Percentiles rank a stretch among this genome's conserved stretches.
phyloP scores from a whole-genome alignment of 139 green algal genomes.

The Auxenochlorella pyrenoidosa region DNA sequence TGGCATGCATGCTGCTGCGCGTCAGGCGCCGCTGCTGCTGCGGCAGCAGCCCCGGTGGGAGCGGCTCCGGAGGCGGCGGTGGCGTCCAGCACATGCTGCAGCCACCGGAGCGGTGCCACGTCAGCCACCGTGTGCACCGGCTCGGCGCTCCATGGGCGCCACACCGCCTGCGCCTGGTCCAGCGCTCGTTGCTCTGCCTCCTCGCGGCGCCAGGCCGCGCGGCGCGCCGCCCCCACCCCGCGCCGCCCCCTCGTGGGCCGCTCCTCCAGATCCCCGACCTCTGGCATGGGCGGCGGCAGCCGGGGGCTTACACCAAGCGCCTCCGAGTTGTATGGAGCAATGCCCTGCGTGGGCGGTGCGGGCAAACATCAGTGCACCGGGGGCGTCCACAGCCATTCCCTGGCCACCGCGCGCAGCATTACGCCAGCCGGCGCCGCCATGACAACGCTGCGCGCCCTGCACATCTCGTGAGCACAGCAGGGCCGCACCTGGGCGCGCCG shows the following conservation, averaged over 20 bases:
- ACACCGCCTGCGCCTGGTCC: not conserved
- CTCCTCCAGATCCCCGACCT: not conserved
- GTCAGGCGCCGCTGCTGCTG: not conserved
- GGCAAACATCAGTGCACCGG: not conserved
- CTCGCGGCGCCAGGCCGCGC: not conserved
- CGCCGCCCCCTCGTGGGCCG: not conserved
- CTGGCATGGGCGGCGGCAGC: constrained; percentile 6
- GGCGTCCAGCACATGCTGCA: constrained; percentile 6
- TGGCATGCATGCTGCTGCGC: too few species aligned
- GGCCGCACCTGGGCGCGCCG: constrained; percentile 12
- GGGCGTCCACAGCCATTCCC: too few species aligned
- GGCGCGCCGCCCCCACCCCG: not conserved
- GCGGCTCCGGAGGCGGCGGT: too few species aligned
- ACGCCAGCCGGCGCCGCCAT: too few species aligned
- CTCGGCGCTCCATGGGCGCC: constrained; percentile 13
- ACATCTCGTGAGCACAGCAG: not conserved
- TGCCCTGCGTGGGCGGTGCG: not conserved
- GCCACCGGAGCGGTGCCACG: constrained; percentile 35
- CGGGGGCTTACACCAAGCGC: constrained; percentile 20
- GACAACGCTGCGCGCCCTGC: too few species aligned
- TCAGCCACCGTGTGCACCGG: constrained; percentile 33
- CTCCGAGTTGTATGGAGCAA: constrained; percentile 33
- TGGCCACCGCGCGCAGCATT: too few species aligned
- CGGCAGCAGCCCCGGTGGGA: too few species aligned
- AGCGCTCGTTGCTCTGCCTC: not conserved